Evolutionary conservation across 2,329 filamentous ascomycete species (phyloP), one percentile per base, ranked within the genome.

Genomic region (Diaporthe batatas): DNA sequence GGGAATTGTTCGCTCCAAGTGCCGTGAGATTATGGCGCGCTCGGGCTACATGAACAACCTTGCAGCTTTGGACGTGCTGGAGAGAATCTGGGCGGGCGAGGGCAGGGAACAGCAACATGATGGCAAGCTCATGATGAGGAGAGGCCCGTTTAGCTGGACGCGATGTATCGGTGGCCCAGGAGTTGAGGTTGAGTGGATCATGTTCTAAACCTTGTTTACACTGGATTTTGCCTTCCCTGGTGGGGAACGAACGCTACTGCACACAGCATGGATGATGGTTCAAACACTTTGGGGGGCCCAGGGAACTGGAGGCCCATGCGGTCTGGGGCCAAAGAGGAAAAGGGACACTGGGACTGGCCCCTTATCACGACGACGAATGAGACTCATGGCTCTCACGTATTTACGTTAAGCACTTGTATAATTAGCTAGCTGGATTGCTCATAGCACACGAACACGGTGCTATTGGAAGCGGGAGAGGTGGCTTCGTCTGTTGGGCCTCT

Each of bases 1-100:
- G 75, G 89, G 90, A 72, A 90, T 95, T 73, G 92, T 98, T 68
- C 91, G 95, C 69, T 88, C 90, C 76, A 92, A 95, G 77, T 97
- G 94, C 83, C 88, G 91, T 57, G 94, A 96, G 79, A 96, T 98
- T 76, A 95, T 96, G 86, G 90, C 91, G 39, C 93, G 96, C 76
- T 96, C 93, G 70, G 95, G 95, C 1, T 98, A 98, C 83, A 94
- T 95, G 86, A 98, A 98, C 83, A 98, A 98, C 80, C 88, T 97
- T 53, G 93, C 93, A 8, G 94, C 93, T 10, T 87, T 98, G 34
- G 93, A 96, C 78, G 91, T 98, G 5, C 83, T 98, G 54, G 95
- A 98, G 85, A 91, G 91, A 78, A 88, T 97, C 21, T 98, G 96
- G 95, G 86, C 86, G 16, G 88, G 87, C 65, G 88, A 90, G 65